Evolutionary conservation across 2,329 filamentous ascomycete genomes (phyloP), one percentile per base, ranked within the genome.

Genomic region (Trichoderma lentiforme): DNA sequence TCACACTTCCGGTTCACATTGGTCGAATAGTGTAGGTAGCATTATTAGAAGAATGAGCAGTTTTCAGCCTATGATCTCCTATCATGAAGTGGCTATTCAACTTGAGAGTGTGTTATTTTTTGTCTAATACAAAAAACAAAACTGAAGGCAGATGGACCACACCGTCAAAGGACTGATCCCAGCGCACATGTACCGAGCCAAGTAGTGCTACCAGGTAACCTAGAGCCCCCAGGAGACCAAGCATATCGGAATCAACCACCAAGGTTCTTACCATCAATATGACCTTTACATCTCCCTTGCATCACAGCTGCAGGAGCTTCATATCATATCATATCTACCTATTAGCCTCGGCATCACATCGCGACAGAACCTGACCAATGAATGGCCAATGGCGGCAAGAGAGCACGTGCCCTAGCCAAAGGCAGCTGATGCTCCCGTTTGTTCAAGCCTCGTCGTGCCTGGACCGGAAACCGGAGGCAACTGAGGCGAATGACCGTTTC

Each of bases 301-400:
- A 12, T 58, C 28, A 30, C 28, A 32, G 26, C 1, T 32, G 28
- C 2, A 32, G 28, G 26, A 21, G 24, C 36, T 39, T 15, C 9
- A 39, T 39, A 39, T 39, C 39, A 47, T 47, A 5, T 47, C 56
- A 58, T 32, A 58, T 58, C 26, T 26, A 18, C 43, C n/a, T 57
- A 1, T 30, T 58, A n/a, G 61, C 47, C 64, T 67, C 36, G 39
- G 57, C 53, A 62, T 21, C 36, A 62, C 28, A 39, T 21, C n/a
- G 39, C 28, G 58, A 67, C 58, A 61, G 43, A 61, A 39, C 15
- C 6, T 4, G 56, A 24, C 63, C 56, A 63, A 57, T 61, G 39
- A 43, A 32, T 28, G 14, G 58, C 58, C 67, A 63, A 67, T 66
- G 70, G 62, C 60, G 70, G 70, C 63, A 67, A 71, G 56, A 18